phyloP scores from a whole-genome alignment of 768 basidiomycete genomes.

The Pulveroboletus frians region DNA sequence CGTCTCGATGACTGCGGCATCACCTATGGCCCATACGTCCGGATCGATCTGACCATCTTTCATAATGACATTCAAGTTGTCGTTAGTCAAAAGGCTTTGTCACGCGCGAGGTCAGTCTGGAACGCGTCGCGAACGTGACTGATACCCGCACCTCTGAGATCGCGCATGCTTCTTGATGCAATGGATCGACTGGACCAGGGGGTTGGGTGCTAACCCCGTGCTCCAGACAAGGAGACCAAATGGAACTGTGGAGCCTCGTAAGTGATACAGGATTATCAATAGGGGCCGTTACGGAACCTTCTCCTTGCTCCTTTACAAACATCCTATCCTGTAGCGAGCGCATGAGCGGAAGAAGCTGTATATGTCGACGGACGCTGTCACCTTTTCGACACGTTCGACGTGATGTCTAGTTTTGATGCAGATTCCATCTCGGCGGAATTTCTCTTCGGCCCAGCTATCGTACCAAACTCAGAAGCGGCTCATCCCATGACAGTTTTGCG shows the following conservation, averaged over 20 bases:
- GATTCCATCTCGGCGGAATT: slow-evolving; percentile 72
- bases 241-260: slow-evolving; percentile 44
- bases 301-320: slow-evolving; percentile 66
- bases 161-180: slow-evolving; percentile 58
- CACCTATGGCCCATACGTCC: slow-evolving; percentile 80
- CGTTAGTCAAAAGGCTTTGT: slow-evolving; percentile 44
- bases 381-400: slow-evolving; percentile 63
- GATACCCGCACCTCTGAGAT: slow-evolving; percentile 41
- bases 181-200: slow-evolving; percentile 58
- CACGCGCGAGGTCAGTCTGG: slow-evolving; percentile 7
- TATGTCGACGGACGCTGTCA: slow-evolving; percentile 22
- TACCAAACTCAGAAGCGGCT: not conserved
- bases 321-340: slow-evolving; percentile 47
- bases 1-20: slow-evolving; percentile 58
- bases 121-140: slow-evolving; percentile 29
- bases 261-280: slow-evolving; percentile 1
- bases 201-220: slow-evolving; percentile 81
- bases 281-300: slow-evolving; percentile 40
- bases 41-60: slow-evolving; percentile 49
- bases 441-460: slow-evolving; percentile 59
- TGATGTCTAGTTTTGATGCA: slow-evolving; percentile 66
- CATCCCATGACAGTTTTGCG: not conserved
- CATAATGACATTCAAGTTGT: slow-evolving; percentile 57
- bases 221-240: slow-evolving; percentile 86
- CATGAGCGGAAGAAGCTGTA: slow-evolving; percentile 8